Evolutionary conservation across 106 monocot genomes (phyloP), one percentile per base, ranked within the genome.

Genomic region (Dactylorhiza incarnata): DNA sequence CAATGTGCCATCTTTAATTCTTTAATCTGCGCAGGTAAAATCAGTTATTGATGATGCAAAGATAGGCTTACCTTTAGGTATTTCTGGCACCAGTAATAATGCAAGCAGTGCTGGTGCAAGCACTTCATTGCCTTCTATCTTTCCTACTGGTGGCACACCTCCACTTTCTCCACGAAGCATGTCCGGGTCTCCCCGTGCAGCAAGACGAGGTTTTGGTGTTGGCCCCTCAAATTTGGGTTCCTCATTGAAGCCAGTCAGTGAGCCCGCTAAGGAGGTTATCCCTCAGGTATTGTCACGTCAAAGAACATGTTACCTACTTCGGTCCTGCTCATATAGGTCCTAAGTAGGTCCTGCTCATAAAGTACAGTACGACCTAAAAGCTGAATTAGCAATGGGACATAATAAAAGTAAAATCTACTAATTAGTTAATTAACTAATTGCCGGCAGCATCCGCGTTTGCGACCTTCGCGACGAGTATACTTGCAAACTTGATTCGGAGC

Each of bases 161-260:
- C 95, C 92, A 56, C 90, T 96, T 79, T 96, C 95, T 49, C 95
- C 95, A 29, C 88, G 95, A 81, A 95, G 95, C 80, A 77, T 71
- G 29, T 82, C 92, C 75, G 89, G 92, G 29, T 96, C 95, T 74
- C 95, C 95, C 80, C 95, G 93, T 25, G 45, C 79, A 74, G 44
- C 75, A 45, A 92, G 82, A 71, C 86, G 93, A 14, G 49, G 84
- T 73, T 37, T 74, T 65, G 79, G 86, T 16, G 52, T 78, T 56
- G 90, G 86, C 7, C 87, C 78, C 74, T 90, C 95, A 58, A 71
- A 82, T 62, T 80, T 93, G 12, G 79, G 93, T n/a, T 93, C 95
- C 75, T 88, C 88, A 61, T 76, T 95, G 45, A 95, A 92, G 82
- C 37, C 92, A 71, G 81, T 84, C 65, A 95, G 86, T 48, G 88